Evolutionary conservation across 2,329 filamentous ascomycete genomes (phyloP).

Genomic region (Arthroderma sp.): DNA sequence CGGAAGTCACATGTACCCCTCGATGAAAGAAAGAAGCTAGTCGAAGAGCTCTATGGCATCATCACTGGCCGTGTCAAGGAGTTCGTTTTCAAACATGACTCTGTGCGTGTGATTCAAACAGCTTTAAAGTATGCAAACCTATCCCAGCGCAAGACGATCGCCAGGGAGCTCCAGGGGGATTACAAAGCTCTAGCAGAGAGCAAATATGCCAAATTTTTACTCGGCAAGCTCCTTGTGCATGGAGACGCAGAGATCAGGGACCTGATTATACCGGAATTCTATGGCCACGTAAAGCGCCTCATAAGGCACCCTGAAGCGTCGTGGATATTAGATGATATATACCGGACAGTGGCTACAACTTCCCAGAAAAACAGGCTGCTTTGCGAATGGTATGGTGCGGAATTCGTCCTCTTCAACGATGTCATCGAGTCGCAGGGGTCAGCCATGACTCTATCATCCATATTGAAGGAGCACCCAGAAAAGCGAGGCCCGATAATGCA

Average conservation of each 20-base stretch:
- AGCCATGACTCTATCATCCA: constrained; percentile 42
- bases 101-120: constrained; percentile 90
- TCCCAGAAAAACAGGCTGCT: constrained; percentile 76
- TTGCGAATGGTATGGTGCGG: constrained; percentile 90
- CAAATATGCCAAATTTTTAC: constrained; percentile 92
- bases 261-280: constrained; percentile 86
- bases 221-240: constrained; percentile 90
- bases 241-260: constrained; percentile 78
- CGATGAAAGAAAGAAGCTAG: constrained; percentile 74
- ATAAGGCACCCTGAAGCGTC: constrained; percentile 94
- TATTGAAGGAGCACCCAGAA: constrained; percentile 64
- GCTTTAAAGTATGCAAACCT: constrained; percentile 88
- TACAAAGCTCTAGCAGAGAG: constrained; percentile 81
- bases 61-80: constrained; percentile 85
- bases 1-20: constrained; percentile 85
- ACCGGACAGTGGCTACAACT: constrained; percentile 72
- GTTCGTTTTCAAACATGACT: constrained; percentile 96
- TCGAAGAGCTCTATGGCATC: constrained; percentile 80
- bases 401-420: constrained; percentile 69
- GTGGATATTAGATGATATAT: constrained; percentile 96
- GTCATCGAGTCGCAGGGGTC: constrained; percentile 30
- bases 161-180: constrained; percentile 69
- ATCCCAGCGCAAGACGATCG: constrained; percentile 75
- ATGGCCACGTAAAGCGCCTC: constrained; percentile 78
- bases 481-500: constrained; percentile 81